Evolutionary conservation across 2,329 filamentous ascomycete species (phyloP).

Genomic region (Graphilbum fragrans): DNA sequence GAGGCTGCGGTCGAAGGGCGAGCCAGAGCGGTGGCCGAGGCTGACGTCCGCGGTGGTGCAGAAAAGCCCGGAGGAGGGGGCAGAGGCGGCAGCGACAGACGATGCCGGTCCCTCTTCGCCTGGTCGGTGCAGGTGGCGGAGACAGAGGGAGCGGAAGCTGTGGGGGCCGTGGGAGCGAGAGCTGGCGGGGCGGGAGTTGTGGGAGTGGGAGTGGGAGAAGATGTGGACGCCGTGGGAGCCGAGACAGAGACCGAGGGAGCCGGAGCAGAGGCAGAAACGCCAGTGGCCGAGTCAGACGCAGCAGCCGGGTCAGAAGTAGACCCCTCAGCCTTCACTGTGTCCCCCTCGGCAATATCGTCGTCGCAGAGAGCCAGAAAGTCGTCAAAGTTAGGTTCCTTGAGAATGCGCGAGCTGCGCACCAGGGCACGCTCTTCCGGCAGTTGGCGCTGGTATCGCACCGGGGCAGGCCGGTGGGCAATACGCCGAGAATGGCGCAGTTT

Average conservation of each 20-base stretch:
- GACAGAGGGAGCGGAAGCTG: too few relatives aligned
- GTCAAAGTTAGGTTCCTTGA: conserved; percentile 38
- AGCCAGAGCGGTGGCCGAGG: background rate
- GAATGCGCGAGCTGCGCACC: conserved; percentile 6
- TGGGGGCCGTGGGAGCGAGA: too few relatives aligned
- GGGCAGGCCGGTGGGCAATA: conserved; percentile 4
- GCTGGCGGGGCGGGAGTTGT: too few relatives aligned
- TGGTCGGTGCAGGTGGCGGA: too few relatives aligned
- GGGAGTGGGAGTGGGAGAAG: too few relatives aligned
- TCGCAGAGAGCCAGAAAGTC: conserved; percentile 44
- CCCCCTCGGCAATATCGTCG: conserved; percentile 42
- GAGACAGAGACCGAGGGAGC: background rate
- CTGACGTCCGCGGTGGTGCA: background rate
- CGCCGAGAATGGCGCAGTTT: conserved; percentile 4
- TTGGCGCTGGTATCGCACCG: conserved; percentile 6
- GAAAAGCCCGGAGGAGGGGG: background rate
- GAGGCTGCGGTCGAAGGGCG: background rate
- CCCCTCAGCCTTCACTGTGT: background rate
- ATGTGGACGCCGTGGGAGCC: background rate
- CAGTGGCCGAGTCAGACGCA: background rate
- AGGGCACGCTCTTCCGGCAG: conserved; percentile 5
- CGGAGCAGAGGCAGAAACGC: too few relatives aligned
- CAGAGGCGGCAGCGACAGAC: background rate
- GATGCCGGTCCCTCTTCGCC: background rate
- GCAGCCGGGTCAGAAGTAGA: background rate